These are phyloP conservation scores for Thermomucor indicae-seudaticae DNA, from an alignment of 371 early-diverging fungal species.

Conservation along the genomic window DNA sequence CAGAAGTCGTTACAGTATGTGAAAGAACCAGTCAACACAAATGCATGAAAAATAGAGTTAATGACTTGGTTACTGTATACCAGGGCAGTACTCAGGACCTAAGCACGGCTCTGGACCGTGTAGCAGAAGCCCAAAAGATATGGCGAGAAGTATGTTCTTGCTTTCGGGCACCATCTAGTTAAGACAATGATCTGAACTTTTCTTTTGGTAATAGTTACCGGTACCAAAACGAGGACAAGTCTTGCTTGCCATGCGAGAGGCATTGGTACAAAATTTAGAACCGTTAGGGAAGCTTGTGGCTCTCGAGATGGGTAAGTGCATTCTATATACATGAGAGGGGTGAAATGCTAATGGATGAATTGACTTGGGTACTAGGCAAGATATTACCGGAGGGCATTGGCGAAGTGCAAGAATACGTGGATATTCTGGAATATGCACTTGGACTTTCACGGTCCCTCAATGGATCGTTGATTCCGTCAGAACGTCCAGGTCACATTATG, in stretches of 20 bases:
- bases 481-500: constrained; percentile 94
- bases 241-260: constrained; percentile 89
- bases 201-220: constrained; percentile 69
- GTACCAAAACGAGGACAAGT: constrained; percentile 92
- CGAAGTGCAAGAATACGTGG: constrained; percentile 98
- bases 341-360: background rate
- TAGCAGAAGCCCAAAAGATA: constrained; percentile 60
- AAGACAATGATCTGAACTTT: background rate
- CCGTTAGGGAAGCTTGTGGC: constrained; percentile 85
- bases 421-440: constrained; percentile 91
- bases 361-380: constrained; percentile 47
- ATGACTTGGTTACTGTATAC: constrained; percentile 8
- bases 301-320: constrained; percentile 85
- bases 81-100: constrained; percentile 45
- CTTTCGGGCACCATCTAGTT: background rate
- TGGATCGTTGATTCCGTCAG: constrained; percentile 89
- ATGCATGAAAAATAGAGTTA: background rate
- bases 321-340: background rate
- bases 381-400: constrained; percentile 93
- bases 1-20: constrained; percentile 71
- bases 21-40: background rate
- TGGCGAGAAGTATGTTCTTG: constrained; percentile 60
- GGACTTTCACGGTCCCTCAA: constrained; percentile 86
- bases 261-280: constrained; percentile 68
- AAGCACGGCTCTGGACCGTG: constrained; percentile 48